phyloP scores from a whole-genome alignment of 2,329 filamentous ascomycete genomes.

The Onygena corvina region DNA sequence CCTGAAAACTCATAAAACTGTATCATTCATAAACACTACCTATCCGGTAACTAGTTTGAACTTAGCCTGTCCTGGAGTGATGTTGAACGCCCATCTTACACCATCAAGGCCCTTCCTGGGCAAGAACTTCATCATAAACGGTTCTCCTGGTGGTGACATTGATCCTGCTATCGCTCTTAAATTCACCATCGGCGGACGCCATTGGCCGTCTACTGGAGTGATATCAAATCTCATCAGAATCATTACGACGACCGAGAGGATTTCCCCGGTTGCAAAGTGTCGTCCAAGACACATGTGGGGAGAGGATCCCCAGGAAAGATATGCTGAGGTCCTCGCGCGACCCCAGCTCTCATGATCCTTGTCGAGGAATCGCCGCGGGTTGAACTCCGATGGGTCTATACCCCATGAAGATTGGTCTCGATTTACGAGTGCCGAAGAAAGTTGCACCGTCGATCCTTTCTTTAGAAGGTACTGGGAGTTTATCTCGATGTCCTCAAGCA shows the following conservation, averaged over 20 bases:
- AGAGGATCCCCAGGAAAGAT: background rate
- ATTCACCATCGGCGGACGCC: background rate
- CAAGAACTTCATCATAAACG: background rate
- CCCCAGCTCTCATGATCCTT: background rate
- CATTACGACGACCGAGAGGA: background rate
- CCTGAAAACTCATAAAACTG: background rate
- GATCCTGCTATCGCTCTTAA: background rate
- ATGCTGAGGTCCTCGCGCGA: background rate
- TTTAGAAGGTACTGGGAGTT: constrained; percentile 6
- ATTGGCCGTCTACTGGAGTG: background rate
- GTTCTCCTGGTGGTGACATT: background rate
- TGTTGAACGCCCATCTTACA: background rate
- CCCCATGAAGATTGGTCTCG: background rate
- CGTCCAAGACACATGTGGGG: background rate
- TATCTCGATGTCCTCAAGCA: background rate
- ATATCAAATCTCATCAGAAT: background rate
- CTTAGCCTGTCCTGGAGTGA: background rate
- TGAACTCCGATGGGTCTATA: background rate
- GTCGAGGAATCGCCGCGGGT: background rate
- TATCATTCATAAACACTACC: background rate
- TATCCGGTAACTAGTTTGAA: background rate
- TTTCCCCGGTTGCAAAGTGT: background rate
- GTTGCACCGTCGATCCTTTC: background rate
- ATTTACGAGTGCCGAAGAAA: background rate
- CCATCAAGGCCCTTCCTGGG: background rate